A percentile compares a stretch with the other conserved stretches of the same genome.
phyloP scores from a whole-genome alignment of 768 basidiomycete genomes.

The Xerocomellus dryophilus region DNA sequence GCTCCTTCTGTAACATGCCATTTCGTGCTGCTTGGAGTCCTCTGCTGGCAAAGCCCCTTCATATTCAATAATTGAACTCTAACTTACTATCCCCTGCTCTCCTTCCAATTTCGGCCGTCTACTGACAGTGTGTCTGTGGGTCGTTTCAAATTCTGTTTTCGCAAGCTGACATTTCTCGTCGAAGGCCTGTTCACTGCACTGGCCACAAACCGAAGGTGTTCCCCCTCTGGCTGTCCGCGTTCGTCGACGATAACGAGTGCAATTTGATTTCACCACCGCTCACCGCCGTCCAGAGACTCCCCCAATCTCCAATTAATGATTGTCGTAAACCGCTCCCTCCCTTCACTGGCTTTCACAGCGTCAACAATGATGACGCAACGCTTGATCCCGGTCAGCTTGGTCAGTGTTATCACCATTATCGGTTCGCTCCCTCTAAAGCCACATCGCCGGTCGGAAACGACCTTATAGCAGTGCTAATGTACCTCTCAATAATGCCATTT shows the following conservation, averaged over 20 bases:
- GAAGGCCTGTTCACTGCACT: not conserved
- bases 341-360: slow-evolving; percentile 16
- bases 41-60: slow-evolving; percentile 16
- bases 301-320: slow-evolving; percentile 16
- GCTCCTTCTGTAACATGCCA: slow-evolving; percentile 4
- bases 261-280: slow-evolving; percentile 11
- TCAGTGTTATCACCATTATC: not conserved
- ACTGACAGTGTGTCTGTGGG: not conserved
- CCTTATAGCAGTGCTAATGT: not conserved
- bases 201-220: not conserved
- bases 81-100: slow-evolving; percentile 3
- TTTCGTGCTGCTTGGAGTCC: slow-evolving; percentile 7
- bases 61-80: slow-evolving; percentile 30
- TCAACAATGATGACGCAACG: slow-evolving; percentile 3
- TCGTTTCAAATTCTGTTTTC: slow-evolving; percentile 9
- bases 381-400: slow-evolving; percentile 1
- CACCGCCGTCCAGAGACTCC: slow-evolving; percentile 4
- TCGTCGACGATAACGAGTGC: not conserved
- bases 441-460: slow-evolving; percentile 11
- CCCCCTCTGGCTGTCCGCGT: not conserved
- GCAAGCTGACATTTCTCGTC: not conserved
- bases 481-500: not conserved
- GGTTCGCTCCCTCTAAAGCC: slow-evolving; percentile 12
- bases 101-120: not conserved
- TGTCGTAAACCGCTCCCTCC: slow-evolving; percentile 20